Conservation (phyloP, 139 green algal genomes). For the Microglena sp. region DNA sequence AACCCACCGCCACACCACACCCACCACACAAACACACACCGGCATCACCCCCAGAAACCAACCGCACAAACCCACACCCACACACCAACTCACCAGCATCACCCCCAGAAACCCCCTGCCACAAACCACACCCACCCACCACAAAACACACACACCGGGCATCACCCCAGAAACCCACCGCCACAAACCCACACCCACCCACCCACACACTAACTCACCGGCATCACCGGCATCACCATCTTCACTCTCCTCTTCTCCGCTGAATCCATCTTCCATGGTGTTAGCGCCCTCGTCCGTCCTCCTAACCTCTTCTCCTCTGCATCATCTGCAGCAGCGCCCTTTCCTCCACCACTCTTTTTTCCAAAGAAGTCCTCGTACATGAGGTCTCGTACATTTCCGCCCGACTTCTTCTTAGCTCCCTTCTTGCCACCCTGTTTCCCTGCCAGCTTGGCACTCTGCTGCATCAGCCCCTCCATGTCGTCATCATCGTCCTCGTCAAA, state of each 20-base stretch:
- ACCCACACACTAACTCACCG: background rate
- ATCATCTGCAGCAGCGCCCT: conserved; percentile 2
- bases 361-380: conserved; percentile 75
- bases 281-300: background rate
- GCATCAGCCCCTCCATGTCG: conserved; percentile 12
- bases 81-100: too few relatives aligned
- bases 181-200: too few relatives aligned
- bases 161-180: too few relatives aligned
- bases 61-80: too few relatives aligned
- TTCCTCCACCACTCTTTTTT: conserved; percentile 8
- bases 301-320: conserved; percentile 12
- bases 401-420: conserved; percentile 5
- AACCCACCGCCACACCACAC: too few relatives aligned
- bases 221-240: conserved; percentile 19
- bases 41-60: too few relatives aligned
- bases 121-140: too few relatives aligned
- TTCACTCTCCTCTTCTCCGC: conserved; percentile 4
- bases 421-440: conserved; percentile 12
- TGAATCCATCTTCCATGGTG: conserved; percentile 11
- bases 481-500: conserved; percentile 9
- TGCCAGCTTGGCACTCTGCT: conserved; percentile 17
- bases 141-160: too few relatives aligned
- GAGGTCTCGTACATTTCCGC: background rate
- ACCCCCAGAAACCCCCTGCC: too few relatives aligned
- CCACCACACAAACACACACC: too few relatives aligned